These are phyloP conservation scores for Pyrus hybrid DNA, from an alignment of 331 rosid genomes.

Conservation along the genomic window DNA sequence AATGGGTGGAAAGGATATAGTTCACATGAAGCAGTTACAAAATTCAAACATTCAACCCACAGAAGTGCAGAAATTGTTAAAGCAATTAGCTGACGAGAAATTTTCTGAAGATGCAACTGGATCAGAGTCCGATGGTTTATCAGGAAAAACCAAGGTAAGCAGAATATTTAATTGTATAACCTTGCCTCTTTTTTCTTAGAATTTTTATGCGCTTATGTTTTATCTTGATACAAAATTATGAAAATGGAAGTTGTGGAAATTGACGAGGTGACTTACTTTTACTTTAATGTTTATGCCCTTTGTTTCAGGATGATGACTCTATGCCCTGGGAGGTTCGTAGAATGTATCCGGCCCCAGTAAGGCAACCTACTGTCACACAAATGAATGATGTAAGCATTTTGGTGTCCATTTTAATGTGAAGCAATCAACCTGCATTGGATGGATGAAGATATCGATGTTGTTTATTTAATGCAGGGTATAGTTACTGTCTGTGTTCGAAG, in stretches of 20 bases:
- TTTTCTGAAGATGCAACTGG: constrained; percentile 41
- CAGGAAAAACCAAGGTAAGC: constrained; percentile 49
- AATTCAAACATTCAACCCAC: constrained; percentile 42
- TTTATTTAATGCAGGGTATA: constrained; percentile 39
- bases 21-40: constrained; percentile 56
- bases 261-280: not conserved
- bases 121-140: constrained; percentile 22
- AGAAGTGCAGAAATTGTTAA: constrained; percentile 69
- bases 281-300: not conserved
- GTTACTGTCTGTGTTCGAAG: constrained; percentile 44
- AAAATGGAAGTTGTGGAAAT: not conserved
- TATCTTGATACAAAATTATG: not conserved
- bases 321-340: constrained; percentile 23
- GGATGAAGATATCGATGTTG: not conserved
- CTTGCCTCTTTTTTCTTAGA: not conserved
- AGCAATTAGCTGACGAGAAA: constrained; percentile 63
- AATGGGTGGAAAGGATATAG: constrained; percentile 62
- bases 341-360: constrained; percentile 27
- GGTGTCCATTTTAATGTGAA: constrained; percentile 1
- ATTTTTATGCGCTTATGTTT: not conserved
- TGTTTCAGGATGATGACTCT: constrained; percentile 41
- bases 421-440: not conserved
- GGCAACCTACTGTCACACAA: constrained; percentile 32
- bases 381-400: constrained; percentile 54
- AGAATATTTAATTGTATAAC: not conserved